Base-by-base conservation (phyloP, 1,139 yeast species). In the Suhomyces maxii region DNA sequence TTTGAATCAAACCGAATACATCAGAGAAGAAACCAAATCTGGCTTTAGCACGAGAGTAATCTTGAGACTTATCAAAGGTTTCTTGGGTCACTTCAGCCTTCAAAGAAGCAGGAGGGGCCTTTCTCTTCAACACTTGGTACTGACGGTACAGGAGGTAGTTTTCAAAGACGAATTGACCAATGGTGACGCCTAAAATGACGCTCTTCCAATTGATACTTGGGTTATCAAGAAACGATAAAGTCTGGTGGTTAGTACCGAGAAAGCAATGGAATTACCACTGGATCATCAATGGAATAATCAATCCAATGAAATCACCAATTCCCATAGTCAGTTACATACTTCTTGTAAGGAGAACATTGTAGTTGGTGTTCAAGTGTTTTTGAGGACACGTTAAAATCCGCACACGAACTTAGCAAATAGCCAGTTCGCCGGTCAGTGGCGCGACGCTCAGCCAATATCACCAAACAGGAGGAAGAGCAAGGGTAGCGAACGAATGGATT, bases 1-100 rank as follows among this genome's bases (percentile, higher is more conserved):
- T 86, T 59, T 84, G 80, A 12, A 77, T 56, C 42, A 86, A 70
- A 7, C 77, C 69, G 58, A 77, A 77, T 12, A 80, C 54, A 37
- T 82, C 79, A 26, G 80, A 65, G 46, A 87, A 65, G 46, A 88
- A 73, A 1, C 86, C 78, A 62, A 89, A 90, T 57, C 76, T 73
- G 44, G 90, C 79, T 64, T 90, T 91, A n/a, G 96, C 88, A 37
- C 87, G 71, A 5, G 95, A 82, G 63, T 93, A 93, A 33, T 77
- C 80, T 61, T 88, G 91, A 3, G 96, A 82, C 63, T 89, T 87
- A 44, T 76, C 76, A 57, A 88, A 89, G 3, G 93, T 88, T 49
- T 86, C 87, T 40, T 80, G 76, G 42, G 84, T 81, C 47, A 87
- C 80, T 59, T 83, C 87, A 32, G 78, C 81, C 53, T 80, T 77